Percentiles rank a stretch among this genome's conserved stretches.
These are phyloP conservation scores for Neurospora sp. DNA, from an alignment of 495 filamentous ascomycete species.

Conservation along the genomic window DNA sequence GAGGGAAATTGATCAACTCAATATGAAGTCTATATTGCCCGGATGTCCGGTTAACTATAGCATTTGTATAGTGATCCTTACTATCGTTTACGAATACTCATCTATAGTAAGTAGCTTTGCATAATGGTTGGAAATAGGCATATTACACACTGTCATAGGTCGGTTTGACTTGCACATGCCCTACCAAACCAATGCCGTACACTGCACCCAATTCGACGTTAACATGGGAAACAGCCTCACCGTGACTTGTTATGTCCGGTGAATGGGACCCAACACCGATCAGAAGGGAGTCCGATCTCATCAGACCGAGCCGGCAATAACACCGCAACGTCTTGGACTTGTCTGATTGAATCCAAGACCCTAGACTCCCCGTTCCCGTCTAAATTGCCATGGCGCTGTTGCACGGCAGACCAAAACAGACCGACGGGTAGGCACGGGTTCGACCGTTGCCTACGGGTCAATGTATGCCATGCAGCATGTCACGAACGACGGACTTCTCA, in stretches of 20 bases:
- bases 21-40: neutral
- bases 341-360: neutral
- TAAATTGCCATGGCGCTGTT: neutral
- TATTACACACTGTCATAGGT: neutral
- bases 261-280: neutral
- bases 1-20: neutral
- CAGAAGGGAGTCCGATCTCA: neutral
- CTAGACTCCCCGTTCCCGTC: neutral
- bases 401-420: neutral
- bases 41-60: neutral
- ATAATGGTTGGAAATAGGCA: neutral
- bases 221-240: neutral
- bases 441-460: neutral
- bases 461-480: neutral
- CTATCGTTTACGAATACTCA: neutral
- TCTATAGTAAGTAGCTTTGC: neutral
- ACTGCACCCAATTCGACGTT: neutral
- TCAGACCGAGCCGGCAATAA: neutral
- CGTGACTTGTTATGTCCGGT: neutral
- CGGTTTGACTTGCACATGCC: neutral
- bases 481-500: neutral
- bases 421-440: neutral
- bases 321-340: neutral
- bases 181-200: neutral
- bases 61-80: neutral